Evolutionary conservation across 1,139 yeast species (phyloP).

Genomic region (Hansenula anomala): DNA sequence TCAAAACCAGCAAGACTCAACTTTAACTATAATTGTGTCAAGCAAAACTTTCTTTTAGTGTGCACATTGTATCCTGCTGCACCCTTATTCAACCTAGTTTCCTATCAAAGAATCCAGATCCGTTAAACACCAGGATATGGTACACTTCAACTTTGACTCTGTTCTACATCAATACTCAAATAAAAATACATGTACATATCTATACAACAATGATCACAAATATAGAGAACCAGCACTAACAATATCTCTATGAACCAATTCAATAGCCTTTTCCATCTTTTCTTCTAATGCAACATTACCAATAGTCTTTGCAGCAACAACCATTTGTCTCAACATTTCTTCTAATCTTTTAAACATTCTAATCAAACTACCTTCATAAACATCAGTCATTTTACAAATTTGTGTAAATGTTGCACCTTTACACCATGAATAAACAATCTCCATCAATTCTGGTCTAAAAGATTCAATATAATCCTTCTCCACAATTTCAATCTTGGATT

Average conservation of each 20-base stretch:
- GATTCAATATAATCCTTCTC: conserved; percentile 91
- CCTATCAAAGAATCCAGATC: too few species aligned
- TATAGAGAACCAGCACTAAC: conserved; percentile 95
- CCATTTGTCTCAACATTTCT: conserved; percentile 87
- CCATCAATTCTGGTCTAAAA: conserved; percentile 92
- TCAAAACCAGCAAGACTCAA: too few species aligned
- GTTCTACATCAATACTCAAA: too few species aligned
- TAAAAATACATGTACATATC: too few species aligned
- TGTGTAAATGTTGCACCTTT: conserved; percentile 94
- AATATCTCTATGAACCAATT: conserved; percentile 88
- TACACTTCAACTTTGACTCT: too few species aligned
- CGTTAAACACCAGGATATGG: too few species aligned
- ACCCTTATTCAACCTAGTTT: too few species aligned
- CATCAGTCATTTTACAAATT: conserved; percentile 97
- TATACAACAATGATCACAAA: too few species aligned
- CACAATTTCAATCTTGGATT: conserved; percentile 80
- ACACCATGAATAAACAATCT: conserved; percentile 95
- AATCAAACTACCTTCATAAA: conserved; percentile 93
- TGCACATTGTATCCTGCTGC: too few species aligned
- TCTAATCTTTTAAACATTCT: conserved; percentile 92
- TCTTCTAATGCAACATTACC: conserved; percentile 83
- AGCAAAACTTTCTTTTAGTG: too few species aligned
- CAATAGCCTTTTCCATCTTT: conserved; percentile 85
- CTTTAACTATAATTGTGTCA: too few species aligned
- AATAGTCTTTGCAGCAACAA: conserved; percentile 85